Percentiles rank a stretch among this genome's conserved stretches.
Evolutionary conservation across 495 filamentous ascomycete species (phyloP).

Genomic region (Hypoxylon crocopeplum): DNA sequence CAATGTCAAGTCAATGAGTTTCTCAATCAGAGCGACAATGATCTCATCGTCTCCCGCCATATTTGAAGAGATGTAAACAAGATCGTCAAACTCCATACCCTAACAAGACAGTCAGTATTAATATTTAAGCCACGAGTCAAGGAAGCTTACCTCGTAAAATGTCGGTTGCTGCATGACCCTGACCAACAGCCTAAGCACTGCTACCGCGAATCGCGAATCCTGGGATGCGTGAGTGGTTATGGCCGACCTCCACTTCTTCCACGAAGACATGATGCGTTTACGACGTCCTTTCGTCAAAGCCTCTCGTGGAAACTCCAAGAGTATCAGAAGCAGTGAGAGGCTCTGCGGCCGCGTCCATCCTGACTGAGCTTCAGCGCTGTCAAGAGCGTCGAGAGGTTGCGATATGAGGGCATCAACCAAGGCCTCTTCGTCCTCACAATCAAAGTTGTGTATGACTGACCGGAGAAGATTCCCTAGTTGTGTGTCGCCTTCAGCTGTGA

Average conservation of each 20-base stretch:
- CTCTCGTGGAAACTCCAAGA: conserved; percentile 31
- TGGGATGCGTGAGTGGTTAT: conserved; percentile 22
- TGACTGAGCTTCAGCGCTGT: conserved; percentile 20
- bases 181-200: conserved; percentile 52
- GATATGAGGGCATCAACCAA: conserved; percentile 38
- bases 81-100: conserved; percentile 47
- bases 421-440: conserved; percentile 38
- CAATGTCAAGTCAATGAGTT: conserved; percentile 33
- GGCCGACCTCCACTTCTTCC: conserved; percentile 36
- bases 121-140: neutral
- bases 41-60: conserved; percentile 18
- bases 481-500: neutral
- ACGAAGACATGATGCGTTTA: conserved; percentile 47
- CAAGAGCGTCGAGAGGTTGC: conserved; percentile 31
- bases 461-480: conserved; percentile 10
- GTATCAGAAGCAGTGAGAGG: conserved; percentile 16
- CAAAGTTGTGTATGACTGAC: conserved; percentile 33
- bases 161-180: conserved; percentile 56
- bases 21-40: conserved; percentile 25
- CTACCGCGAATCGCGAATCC: conserved; percentile 25
- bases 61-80: conserved; percentile 40
- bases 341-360: conserved; percentile 38
- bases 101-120: conserved; percentile 22
- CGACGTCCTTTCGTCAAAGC: conserved; percentile 44
- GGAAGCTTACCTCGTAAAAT: conserved; percentile 52